Base-by-base conservation (phyloP, 2,329 filamentous ascomycete genomes). In the Aspergillus alliaceus region DNA sequence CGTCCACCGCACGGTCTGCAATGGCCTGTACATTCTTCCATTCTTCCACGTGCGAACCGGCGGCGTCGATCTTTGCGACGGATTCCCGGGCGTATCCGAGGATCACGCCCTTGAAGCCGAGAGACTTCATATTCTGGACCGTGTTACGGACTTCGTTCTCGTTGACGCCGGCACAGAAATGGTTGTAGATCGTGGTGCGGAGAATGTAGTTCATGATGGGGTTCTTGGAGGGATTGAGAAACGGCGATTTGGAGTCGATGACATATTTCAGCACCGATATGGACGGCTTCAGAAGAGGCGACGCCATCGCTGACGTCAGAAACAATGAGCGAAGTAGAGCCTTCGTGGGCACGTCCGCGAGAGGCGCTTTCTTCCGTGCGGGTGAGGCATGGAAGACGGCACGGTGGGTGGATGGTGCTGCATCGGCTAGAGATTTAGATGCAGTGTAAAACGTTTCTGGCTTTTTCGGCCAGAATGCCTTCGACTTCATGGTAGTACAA, bases 91-190 rank as follows among this genome's bases (percentile, higher is more conserved):
- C 79, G 55, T 81, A 82, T 27, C 75, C 75, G 1, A 82, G 70
- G 11, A 80, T 79, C 0, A 82, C 76, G 0, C 80, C 80, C n/a
- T 75, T 71, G 54, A 76, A 81, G 0, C 80, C 80, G 9, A 81
- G 60, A 0, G 60, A 54, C 57, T 76, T 77, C 50, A 80, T 75
- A 1, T 69, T 65, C 7, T 66, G 59, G 2, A 78, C 68, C 0
- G 73, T 77, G 4, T 62, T 61, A 5, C 65, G 64, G 2, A 81
- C 77, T 54, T 80, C 77, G 0, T 22, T 42, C 11, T 70, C 64
- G 24, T 74, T 79, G 1, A 69, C 71, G 0, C 79, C 79, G 0
- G 79, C 79, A 46, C 79, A 81, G 60, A 81, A 82, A 11, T 82
- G 79, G 37, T 80, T 72, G 59, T 81, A 82, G 9, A 81, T 70